Evolutionary conservation across 345 rosid species (phyloP), one percentile per base, ranked within the genome.

Genomic region (Toxicodendron radicans): DNA sequence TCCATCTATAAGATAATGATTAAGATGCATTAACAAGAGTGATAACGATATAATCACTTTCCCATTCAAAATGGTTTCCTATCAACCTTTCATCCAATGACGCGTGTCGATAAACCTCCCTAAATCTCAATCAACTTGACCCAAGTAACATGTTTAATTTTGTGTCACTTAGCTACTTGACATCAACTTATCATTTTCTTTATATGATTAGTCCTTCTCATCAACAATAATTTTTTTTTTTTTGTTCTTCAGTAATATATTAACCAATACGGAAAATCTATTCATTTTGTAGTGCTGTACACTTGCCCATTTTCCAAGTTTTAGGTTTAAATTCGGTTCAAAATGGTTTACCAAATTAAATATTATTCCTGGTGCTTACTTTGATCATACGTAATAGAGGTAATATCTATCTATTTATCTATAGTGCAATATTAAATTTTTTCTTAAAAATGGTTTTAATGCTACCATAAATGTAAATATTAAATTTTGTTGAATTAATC

Each of bases 11-110:
- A 68, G 66, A 53, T 79, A 56, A 73, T 77, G 86, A 83, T 77
- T 77, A 79, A 62, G 86, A 83, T 79, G 83, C 83, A 74, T 83
- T 77, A 83, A 79, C 81, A 64, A 74, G 30, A 67, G 48, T 58
- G 68, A 68, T 30, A 58, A 43, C 56, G 71, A 75, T 35, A 49
- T 56, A 43, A 46, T 66, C 45, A 67, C 56, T 70, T 74, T 27
- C 21, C 49, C 64, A 64, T 74, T 79, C 41, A 27, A 12, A 49
- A 67, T 24, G 58, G 56, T 49, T 4, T 54, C 38, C 21, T n/a
- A 21, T 2, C 54, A 13, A 14, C 43, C 51, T 2, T 18, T 67
- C 24, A 14, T 21, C 11, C 6, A 1, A 5, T 0, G 1, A 59
- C 59, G 23, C 60, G 58, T 58, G 66, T 67, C 41, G n/a, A n/a